Base-by-base conservation (phyloP, 441 rosid genomes). In the Croton setiger region DNA sequence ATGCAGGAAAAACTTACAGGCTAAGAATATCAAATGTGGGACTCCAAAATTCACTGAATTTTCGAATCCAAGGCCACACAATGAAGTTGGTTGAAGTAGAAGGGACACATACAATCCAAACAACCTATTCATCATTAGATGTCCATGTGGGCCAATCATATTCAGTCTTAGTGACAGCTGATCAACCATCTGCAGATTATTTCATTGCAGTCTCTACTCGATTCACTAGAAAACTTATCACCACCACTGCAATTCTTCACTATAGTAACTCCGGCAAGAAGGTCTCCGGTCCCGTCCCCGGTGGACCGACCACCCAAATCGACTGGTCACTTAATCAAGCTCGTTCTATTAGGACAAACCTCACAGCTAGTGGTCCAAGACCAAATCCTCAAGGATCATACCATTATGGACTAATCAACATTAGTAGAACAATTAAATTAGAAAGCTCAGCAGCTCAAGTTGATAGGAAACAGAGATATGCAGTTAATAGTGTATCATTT, bases 301-400 rank as follows among this genome's bases (percentile, higher is more conserved):
- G 85, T 7, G 96, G 91, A 37, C 96, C 97, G 2, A 79, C 91
- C 39, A 79, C 85, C 66, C 43, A 69, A 39, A 83, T 92, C 20
- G 85, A 81, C 49, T 90, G 92, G 93, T 92, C 99, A n/a, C 77
- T 92, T 64, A 83, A 85, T 75, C 99, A 94, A 76, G 99, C 99
- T 37, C 96, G 88, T 18, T 81, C 96, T 9, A 84, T 94, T 48
- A 87, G 98, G 84, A 83, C 94, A 52, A 91, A 93, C 72, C 85
- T 89, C 47, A 86, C 97, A 15, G 98, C 98, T 6, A 93, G 98
- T 73, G 98, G 96, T 62, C 96, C 98, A 31, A 84, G 98, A 73
- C 98, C 98, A 31, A 93, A 91, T 77, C 98, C 98, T 1, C 98
- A 93, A 69, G 98, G 97, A 2, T 89, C 98, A 23, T 93, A 91